Conservation (phyloP, 2,329 filamentous ascomycete genomes). For the Cadophora malorum region DNA sequence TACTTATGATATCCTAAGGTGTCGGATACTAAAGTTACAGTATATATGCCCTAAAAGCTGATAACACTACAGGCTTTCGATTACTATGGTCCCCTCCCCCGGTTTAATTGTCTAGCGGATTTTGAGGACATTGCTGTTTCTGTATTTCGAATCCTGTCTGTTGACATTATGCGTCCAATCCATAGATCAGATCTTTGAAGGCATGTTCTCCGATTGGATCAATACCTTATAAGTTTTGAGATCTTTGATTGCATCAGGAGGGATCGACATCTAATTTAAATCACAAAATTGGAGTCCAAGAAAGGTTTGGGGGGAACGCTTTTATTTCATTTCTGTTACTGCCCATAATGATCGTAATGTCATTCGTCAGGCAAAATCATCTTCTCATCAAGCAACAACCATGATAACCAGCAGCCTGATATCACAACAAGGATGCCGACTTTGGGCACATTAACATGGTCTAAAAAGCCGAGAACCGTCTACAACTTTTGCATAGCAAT, state of each 20-base stretch:
- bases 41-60: too few relatives aligned
- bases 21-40: too few relatives aligned
- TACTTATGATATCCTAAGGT: too few relatives aligned
- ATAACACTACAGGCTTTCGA: too few relatives aligned
- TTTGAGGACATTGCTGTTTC: too few relatives aligned
- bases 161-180: too few relatives aligned
- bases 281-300: constrained; percentile 17
- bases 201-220: too few relatives aligned
- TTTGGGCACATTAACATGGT: constrained; percentile 21
- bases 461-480: constrained; percentile 45
- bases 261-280: not conserved
- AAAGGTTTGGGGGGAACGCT: constrained; percentile 22
- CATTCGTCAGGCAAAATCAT: constrained; percentile 36
- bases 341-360: constrained; percentile 43
- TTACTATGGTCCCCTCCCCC: too few relatives aligned
- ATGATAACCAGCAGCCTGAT: constrained; percentile 35
- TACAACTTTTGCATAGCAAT: constrained; percentile 93
- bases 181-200: too few relatives aligned
- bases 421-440: constrained; percentile 39
- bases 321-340: constrained; percentile 41
- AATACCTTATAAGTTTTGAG: too few relatives aligned
- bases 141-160: too few relatives aligned
- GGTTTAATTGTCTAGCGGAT: too few relatives aligned
- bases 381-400: constrained; percentile 32
- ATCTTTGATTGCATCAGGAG: not conserved